These are phyloP conservation scores for Xylaria scruposa DNA, from an alignment of 495 filamentous ascomycete species.

Conservation along the genomic window DNA sequence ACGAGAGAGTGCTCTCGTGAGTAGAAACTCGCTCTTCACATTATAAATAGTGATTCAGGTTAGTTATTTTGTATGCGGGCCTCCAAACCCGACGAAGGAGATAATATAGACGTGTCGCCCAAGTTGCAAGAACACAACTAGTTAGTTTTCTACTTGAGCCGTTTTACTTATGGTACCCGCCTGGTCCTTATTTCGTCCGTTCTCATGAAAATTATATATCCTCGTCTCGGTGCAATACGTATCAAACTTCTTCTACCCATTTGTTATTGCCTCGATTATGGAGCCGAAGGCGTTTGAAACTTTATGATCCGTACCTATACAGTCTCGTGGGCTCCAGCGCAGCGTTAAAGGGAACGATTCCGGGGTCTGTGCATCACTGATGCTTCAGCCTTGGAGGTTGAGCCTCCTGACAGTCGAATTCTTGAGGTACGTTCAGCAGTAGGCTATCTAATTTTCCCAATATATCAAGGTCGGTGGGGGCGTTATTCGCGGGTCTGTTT, in stretches of 20 bases:
- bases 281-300: too few species aligned
- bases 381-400: too few species aligned
- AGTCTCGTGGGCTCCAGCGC: too few species aligned
- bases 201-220: background rate
- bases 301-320: too few species aligned
- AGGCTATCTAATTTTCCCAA: conserved; percentile 70
- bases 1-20: background rate
- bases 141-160: background rate
- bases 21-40: background rate
- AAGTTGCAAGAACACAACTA: background rate
- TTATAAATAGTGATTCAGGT: background rate
- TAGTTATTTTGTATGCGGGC: background rate
- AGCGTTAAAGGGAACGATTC: too few species aligned
- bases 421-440: too few species aligned
- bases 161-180: background rate
- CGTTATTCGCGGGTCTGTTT: conserved; percentile 91
- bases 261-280: too few species aligned
- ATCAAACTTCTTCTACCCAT: too few species aligned
- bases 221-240: too few species aligned
- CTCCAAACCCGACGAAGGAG: background rate
- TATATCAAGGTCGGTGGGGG: conserved; percentile 80
- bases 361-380: too few species aligned
- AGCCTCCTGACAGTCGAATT: background rate
- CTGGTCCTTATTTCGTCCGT: background rate
- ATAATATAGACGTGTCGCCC: background rate